Base-by-base conservation (phyloP, 1,284 basidiomycete species). In the Puccinia polysora region DNA sequence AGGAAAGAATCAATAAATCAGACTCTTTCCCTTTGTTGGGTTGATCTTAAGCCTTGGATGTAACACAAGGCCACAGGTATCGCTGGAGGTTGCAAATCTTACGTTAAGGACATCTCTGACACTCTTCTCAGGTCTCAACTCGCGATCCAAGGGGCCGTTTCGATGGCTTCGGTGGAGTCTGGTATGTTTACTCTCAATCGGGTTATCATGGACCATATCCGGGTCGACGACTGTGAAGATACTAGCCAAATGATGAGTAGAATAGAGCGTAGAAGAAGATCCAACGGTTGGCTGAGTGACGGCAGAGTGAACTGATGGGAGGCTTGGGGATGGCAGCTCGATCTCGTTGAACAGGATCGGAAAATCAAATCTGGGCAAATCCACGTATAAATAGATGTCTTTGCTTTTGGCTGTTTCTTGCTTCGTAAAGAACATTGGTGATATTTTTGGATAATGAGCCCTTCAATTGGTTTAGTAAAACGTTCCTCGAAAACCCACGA, bases 161-260 rank as follows among this genome's bases (percentile, higher is more conserved):
- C 96, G 84, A 77, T 98, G 95, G 78, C 92, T 94, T 72, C 96
- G 88, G 69, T 97, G 89, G 0, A 98, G 84, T 8, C 95, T 86
- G 40, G 95, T 86, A 78, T 97, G 93, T 78, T 99, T 99, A 77
- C 94, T 91, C 79, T 99, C 96, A 0, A 97, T 92, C 0, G 94
- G 92, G 78, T 98, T 98, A 76, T 97, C 91, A 72, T 87, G 86
- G 4, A 83, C 85, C 76, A 91, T 84, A 74, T 98, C 95, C 1
- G 94, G 93, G 77, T 99, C 96, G 53, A 90, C 84, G 28, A 97
- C 85, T n/a, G 87, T 85, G 89, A 95, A 97, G 0, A 94, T 81
- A 76, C 87, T 85, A 20, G 85, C 81, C 20, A 76, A 75, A 1
- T 72, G 73, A 4, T 74, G 23, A 5, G 75, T 68, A 20, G 70